Conservation (phyloP, 2,329 filamentous ascomycete species). For the Neonectria ditissima region DNA sequence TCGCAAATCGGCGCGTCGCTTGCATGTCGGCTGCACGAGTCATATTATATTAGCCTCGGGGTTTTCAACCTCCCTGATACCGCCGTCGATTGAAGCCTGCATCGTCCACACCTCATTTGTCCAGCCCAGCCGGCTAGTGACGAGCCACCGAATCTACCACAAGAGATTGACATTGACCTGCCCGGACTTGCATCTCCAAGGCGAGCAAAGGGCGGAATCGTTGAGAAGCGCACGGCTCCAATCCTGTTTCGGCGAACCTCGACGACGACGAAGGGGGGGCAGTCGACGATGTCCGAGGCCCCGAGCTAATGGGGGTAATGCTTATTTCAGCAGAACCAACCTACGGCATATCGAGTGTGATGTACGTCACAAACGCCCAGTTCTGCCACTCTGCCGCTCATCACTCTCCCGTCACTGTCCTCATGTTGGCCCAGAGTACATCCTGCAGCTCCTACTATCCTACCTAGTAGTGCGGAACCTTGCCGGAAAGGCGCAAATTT, state of each 20-base stretch:
- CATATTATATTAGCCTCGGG: slow-evolving; percentile 42
- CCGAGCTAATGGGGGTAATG: slow-evolving; percentile 32
- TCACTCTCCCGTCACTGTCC: slow-evolving; percentile 13
- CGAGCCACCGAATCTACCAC: slow-evolving; percentile 37
- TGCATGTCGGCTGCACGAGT: slow-evolving; percentile 41
- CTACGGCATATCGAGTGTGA: slow-evolving; percentile 19
- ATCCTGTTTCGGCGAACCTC: slow-evolving; percentile 31
- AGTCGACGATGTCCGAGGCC: slow-evolving; percentile 31
- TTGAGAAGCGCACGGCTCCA: slow-evolving; percentile 35
- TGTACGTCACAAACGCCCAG: slow-evolving; percentile 39
- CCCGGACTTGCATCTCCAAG: slow-evolving; percentile 5
- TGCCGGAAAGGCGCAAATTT: slow-evolving; percentile 38
- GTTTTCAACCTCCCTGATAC: slow-evolving; percentile 37
- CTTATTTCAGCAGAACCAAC: slow-evolving; percentile 28
- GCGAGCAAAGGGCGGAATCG: slow-evolving; percentile 24
- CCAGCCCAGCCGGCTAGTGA: slow-evolving; percentile 33
- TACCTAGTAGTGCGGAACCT: slow-evolving; percentile 43
- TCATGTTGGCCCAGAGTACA: slow-evolving; percentile 23
- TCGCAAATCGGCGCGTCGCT: slow-evolving; percentile 28
- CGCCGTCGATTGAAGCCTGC: slow-evolving; percentile 25
- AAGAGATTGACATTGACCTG: slow-evolving; percentile 21
- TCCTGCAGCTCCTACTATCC: slow-evolving; percentile 36
- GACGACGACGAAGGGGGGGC: slow-evolving; percentile 20
- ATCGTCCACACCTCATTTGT: slow-evolving; percentile 29
- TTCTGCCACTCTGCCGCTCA: slow-evolving; percentile 18